Base-by-base conservation (phyloP, 2,329 filamentous ascomycete genomes). In the Corynespora cassiicola region DNA sequence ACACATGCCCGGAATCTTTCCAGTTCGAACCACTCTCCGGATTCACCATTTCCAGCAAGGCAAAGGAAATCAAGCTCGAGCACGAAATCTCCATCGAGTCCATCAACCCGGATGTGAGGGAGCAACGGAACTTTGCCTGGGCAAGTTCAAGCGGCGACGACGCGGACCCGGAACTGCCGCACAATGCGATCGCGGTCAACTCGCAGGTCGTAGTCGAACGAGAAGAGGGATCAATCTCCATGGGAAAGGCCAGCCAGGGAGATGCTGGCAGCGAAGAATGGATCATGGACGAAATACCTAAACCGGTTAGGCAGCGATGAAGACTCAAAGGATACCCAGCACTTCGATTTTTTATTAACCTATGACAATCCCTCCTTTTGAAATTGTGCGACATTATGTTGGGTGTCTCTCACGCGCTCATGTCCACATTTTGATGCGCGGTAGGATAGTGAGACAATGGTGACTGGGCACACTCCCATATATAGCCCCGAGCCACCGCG, bases 211-310 rank as follows among this genome's bases (percentile, higher is more conserved):
- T 49, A n/a, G n/a, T n/a, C n/a, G 10, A 33, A 36, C 9, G 39
- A 48, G 24, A 43, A 45, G 24, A 36, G 42, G 22, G 18, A 37
- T 6, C 18, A 12, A 7, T 21, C 31, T 11, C 21, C 7, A 12
- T 19, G 19, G 25, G 15, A 34, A 42, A 34, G 9, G 31, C 26
- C 7, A 32, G 29, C 19, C 40, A 45, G 20, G 39, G 40, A 8
- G 50, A 52, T 46, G 39, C 26, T 3, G 42, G 43, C 6, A 52
- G 49, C 27, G 49, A 52, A 29, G 49, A 50, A 32, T 55, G 46
- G 45, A 55, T 50, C 10, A 44, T 55, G 32, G 43, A 47, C 10
- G 45, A 46, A 26, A 21, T 31, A 7, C 23, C 28, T 7, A 22
- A 18, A 29, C 23, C 30, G 28, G 9, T 7, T 4, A 27, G 12